Evolutionary conservation across 2,329 filamentous ascomycete species (phyloP).

Genomic region (Podosphaera xanthii): DNA sequence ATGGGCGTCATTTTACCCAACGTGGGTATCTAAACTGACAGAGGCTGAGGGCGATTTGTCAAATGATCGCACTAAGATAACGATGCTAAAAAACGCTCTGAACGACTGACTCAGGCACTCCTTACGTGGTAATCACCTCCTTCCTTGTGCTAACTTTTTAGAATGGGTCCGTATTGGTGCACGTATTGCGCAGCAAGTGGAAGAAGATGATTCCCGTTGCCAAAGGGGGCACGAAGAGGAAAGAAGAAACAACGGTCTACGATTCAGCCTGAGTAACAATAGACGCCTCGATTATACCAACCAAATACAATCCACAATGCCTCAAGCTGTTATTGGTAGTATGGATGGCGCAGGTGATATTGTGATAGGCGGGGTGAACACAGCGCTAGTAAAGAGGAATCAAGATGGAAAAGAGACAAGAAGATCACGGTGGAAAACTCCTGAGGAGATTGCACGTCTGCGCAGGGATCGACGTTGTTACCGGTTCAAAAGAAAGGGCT

Average conservation of each 20-base stretch:
- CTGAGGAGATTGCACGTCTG: not conserved
- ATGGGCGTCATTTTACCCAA: not conserved
- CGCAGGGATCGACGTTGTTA: not conserved
- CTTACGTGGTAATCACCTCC: not conserved
- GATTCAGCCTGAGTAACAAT: too few relatives aligned
- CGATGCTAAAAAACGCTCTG: not conserved
- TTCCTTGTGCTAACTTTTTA: not conserved
- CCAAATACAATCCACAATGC: too few relatives aligned
- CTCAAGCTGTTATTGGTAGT: too few relatives aligned
- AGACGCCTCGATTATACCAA: too few relatives aligned
- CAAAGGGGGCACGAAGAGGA: too few relatives aligned
- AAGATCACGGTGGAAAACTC: not conserved
- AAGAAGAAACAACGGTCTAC: too few relatives aligned
- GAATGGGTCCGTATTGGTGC: not conserved
- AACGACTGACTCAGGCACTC: not conserved
- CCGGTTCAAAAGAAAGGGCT: not conserved
- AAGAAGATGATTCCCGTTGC: not conserved
- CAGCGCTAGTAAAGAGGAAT: not conserved
- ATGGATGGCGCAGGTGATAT: not conserved
- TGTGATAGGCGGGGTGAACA: not conserved
- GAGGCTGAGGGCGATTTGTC: not conserved
- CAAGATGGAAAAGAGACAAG: not conserved
- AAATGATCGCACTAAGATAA: not conserved
- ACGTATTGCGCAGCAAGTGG: not conserved
- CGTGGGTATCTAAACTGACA: not conserved